phyloP scores from a whole-genome alignment of 1,139 yeast genomes.

The Sugiyamaella neomexicana region DNA sequence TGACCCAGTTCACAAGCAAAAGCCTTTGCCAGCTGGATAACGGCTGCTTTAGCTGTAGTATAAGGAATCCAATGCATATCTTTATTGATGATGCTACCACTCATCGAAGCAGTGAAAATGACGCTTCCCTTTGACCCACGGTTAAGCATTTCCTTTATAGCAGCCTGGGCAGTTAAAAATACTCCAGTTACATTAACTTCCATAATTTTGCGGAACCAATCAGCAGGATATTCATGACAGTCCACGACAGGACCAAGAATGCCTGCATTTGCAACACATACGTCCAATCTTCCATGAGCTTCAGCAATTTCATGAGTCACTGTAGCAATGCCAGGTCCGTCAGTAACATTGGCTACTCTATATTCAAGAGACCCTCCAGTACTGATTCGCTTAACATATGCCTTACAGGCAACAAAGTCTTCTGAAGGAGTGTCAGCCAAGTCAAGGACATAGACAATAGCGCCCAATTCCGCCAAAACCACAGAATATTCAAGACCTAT shows the following conservation, averaged over 20 bases:
- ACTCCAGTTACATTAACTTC: constrained; percentile 53
- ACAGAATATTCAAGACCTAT: constrained; percentile 43
- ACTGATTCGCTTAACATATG: constrained; percentile 40
- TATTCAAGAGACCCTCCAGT: constrained; percentile 46
- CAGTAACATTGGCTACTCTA: constrained; percentile 49
- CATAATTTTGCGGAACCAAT: constrained; percentile 47
- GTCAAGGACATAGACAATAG: constrained; percentile 42
- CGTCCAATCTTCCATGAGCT: constrained; percentile 59
- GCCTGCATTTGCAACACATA: constrained; percentile 69
- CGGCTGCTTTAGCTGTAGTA: constrained; percentile 60
- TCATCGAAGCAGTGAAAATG: constrained; percentile 58
- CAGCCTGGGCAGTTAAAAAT: constrained; percentile 54
- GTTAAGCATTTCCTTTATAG: constrained; percentile 49
- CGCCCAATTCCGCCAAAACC: constrained; percentile 46
- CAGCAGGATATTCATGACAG: constrained; percentile 46
- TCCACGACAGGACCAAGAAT: constrained; percentile 52
- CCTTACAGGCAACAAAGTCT: constrained; percentile 38
- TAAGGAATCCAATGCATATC: constrained; percentile 59
- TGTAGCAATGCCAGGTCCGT: constrained; percentile 45
- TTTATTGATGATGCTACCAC: constrained; percentile 55
- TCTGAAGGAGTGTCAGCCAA: constrained; percentile 33
- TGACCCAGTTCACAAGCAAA: constrained; percentile 55
- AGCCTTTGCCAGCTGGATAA: constrained; percentile 54
- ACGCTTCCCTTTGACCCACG: constrained; percentile 51
- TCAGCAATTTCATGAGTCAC: constrained; percentile 48